Evolutionary conservation across 2,329 filamentous ascomycete species (phyloP), one percentile per base, ranked within the genome.

Genomic region (Microsporum audouinii): DNA sequence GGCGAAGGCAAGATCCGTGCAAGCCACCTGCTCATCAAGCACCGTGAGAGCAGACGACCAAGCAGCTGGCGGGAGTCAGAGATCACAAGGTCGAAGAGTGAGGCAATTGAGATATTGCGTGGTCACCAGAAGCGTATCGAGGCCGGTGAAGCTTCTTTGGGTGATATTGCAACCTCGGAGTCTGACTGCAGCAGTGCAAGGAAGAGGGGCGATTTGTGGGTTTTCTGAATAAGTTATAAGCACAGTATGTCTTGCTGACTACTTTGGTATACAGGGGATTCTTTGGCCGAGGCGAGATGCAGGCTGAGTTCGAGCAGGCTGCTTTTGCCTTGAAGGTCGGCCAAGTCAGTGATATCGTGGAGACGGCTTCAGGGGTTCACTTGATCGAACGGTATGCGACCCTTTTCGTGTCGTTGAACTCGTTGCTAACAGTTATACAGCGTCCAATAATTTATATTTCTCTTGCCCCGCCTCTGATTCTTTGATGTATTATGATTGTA

Each of bases 261-360:
- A 45, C 4, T 0, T n/a, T 56, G 36, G 45, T 55, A 31, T 51
- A 38, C 60, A 87, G 84, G 65, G 94, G 94, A 23, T 96, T 91
- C 76, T 99, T 99, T 74, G 91, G 90, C 61, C 86, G 83, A 69
- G 90, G 91, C 33, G 92, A 97, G 70, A 99, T 99, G 94, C 94
- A 99, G 74, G 92, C 91, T 79, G 92, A 96, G 76, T 99, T 99
- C 71, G 94, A 99, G 77, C 90, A 96, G 61, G 91, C 91, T 3
- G 88, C 94, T 0, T 99, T 99, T 77, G 86, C 83, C n/a, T 80
- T 99, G 60, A 83, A 91, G 74, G 86, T 87, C 1, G 91, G 91
- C 38, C 84, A 96, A 76, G 85, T 97, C 70, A 96, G 91, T 76
- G 80, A 82, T 55, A 81, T 96, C 41, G 88, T 97, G 10, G 88